These are phyloP conservation scores for Dictyostelium purpureum DNA, from an alignment of 78 protist genomes.

Conservation along the genomic window DNA sequence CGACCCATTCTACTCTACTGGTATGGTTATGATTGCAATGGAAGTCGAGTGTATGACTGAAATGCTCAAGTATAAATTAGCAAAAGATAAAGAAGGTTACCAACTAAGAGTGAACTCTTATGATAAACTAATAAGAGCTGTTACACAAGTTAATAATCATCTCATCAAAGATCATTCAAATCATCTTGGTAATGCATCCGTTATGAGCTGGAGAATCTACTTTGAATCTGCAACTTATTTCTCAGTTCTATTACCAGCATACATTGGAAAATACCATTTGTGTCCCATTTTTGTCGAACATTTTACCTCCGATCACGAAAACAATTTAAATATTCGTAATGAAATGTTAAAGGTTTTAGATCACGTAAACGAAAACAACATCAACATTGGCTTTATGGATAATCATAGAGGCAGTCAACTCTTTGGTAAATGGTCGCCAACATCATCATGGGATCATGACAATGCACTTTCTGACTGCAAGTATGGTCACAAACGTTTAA, in stretches of 20 bases:
- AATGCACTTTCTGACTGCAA: neutral
- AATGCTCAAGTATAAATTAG: neutral
- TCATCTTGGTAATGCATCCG: constrained; percentile 66
- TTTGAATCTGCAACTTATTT: constrained; percentile 32
- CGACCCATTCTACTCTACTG: constrained; percentile 69
- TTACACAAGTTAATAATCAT: constrained; percentile 62
- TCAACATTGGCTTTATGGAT: constrained; percentile 66
- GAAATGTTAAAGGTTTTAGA: constrained; percentile 12
- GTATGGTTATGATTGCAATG: constrained; percentile 64
- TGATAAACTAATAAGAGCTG: constrained; percentile 39
- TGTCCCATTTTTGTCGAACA: constrained; percentile 25
- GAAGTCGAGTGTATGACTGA: constrained; percentile 57
- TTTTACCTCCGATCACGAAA: neutral
- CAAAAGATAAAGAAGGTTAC: neutral
- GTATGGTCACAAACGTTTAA: constrained; percentile 47
- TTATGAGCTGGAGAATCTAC: constrained; percentile 68
- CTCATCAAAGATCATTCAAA: constrained; percentile 45
- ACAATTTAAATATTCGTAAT: constrained; percentile 12
- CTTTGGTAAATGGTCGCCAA: constrained; percentile 25
- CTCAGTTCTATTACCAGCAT: constrained; percentile 18
- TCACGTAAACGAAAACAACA: neutral
- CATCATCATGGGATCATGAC: constrained; percentile 64
- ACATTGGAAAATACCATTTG: constrained; percentile 70
- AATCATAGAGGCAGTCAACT: constrained; percentile 66
- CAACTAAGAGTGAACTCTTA: neutral